Conservation (phyloP, 495 filamentous ascomycete genomes). For the Aspergillus olivimuriae region DNA sequence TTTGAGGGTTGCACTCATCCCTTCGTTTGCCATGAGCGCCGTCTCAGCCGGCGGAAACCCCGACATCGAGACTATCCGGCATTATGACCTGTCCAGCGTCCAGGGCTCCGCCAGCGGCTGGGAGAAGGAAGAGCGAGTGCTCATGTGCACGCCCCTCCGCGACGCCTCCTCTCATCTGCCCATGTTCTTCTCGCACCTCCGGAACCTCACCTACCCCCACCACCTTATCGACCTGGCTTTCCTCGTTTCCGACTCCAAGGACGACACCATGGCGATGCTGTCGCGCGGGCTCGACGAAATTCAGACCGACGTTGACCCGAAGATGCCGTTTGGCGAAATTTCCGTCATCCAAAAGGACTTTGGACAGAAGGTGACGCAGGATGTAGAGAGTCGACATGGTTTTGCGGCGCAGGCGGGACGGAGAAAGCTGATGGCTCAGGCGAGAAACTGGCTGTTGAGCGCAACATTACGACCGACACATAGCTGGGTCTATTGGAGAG, state of each 20-base stretch:
- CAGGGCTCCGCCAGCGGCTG: conserved; percentile 86
- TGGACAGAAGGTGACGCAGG: conserved; percentile 95
- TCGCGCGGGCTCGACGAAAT: conserved; percentile 66
- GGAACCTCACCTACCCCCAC: conserved; percentile 96
- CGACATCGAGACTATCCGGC: conserved; percentile 85
- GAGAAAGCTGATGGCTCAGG: conserved; percentile 96
- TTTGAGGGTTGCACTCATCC: conserved; percentile 59
- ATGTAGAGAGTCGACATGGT: conserved; percentile 94
- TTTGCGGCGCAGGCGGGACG: conserved; percentile 93
- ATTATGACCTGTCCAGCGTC: conserved; percentile 90
- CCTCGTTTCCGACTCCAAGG: conserved; percentile 94
- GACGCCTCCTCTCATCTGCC: conserved; percentile 90
- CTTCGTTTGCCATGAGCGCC: conserved; percentile 61
- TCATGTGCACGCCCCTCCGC: conserved; percentile 90
- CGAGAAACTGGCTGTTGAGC: conserved; percentile 93
- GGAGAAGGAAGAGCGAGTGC: conserved; percentile 90
- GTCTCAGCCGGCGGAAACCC: conserved; percentile 62
- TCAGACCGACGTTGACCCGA: conserved; percentile 72
- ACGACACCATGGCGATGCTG: conserved; percentile 75
- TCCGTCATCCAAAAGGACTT: conserved; percentile 99
- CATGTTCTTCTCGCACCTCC: conserved; percentile 97
- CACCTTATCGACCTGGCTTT: conserved; percentile 95
- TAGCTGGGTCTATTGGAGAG: conserved; percentile 99
- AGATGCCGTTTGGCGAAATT: conserved; percentile 88
- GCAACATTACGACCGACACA: conserved; percentile 91